These are phyloP conservation scores for Astrothelium macrocarpum DNA, from an alignment of 495 filamentous ascomycete genomes.

Conservation along the genomic window DNA sequence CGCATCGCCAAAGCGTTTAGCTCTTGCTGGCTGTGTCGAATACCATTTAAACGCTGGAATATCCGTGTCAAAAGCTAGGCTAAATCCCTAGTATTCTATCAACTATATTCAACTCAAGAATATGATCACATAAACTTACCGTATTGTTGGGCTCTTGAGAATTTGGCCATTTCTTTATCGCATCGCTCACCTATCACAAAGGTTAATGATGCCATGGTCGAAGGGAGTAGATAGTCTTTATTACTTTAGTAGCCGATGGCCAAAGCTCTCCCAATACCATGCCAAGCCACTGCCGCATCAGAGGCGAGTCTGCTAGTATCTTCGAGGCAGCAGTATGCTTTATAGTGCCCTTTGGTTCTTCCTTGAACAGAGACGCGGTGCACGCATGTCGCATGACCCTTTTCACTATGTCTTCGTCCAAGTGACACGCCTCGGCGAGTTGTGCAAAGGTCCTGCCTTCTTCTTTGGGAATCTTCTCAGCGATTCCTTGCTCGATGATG, in stretches of 20 bases:
- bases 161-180: constrained; percentile 1
- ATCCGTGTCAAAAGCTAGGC: neutral
- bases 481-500: neutral
- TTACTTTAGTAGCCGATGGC: neutral
- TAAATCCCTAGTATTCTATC: neutral
- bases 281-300: neutral
- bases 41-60: neutral
- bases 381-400: neutral
- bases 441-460: neutral
- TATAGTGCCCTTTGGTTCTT: neutral
- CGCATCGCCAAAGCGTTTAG: neutral
- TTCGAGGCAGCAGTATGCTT: neutral
- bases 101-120: no score
- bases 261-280: neutral
- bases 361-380: neutral
- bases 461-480: neutral
- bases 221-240: no score
- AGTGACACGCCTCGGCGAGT: neutral
- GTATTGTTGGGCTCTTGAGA: neutral
- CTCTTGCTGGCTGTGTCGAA: neutral
- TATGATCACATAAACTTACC: neutral
- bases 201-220: neutral
- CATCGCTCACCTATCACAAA: neutral
- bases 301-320: neutral
- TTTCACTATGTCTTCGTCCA: neutral